These are phyloP conservation scores for Elongisporangium anandrum DNA, from an alignment of 352 stramenopile genomes.

Conservation along the genomic window DNA sequence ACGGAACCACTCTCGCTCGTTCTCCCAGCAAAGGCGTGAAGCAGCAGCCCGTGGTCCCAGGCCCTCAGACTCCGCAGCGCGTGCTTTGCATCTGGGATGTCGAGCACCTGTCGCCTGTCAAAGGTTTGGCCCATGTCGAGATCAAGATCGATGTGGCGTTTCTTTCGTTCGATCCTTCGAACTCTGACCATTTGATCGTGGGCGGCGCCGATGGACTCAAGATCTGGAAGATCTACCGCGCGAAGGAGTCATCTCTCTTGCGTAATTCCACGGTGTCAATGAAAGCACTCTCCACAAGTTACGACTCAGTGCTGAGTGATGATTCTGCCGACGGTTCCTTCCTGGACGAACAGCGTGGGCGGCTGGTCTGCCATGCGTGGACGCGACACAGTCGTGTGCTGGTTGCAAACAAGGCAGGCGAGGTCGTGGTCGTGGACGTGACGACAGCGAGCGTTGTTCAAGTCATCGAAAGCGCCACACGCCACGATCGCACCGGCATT, in stretches of 20 bases:
- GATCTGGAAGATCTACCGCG: conserved; percentile 67
- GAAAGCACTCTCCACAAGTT: conserved; percentile 1
- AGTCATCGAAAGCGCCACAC: conserved; percentile 24
- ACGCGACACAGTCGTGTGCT: conserved; percentile 38
- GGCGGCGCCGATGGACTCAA: conserved; percentile 57
- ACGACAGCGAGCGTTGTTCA: conserved; percentile 20
- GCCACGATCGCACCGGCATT: conserved; percentile 32
- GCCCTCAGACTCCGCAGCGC: conserved; percentile 2
- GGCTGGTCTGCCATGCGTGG: conserved; percentile 59
- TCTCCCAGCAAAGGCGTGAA: conserved; percentile 1
- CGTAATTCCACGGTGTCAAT: background rate
- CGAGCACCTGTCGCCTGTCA: conserved; percentile 40
- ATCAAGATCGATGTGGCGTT: conserved; percentile 33
- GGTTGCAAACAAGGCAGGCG: conserved; percentile 42
- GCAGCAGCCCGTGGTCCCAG: background rate
- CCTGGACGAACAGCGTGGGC: conserved; percentile 33
- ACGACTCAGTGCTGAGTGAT: background rate
- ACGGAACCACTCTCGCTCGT: background rate
- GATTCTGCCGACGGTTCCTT: background rate
- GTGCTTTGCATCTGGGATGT: conserved; percentile 64
- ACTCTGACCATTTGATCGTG: conserved; percentile 53
- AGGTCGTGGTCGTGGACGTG: conserved; percentile 52
- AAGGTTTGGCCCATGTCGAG: conserved; percentile 29
- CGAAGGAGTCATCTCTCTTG: conserved; percentile 6
- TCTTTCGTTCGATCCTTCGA: conserved; percentile 67